Conservation (phyloP, 2,329 filamentous ascomycete genomes). For the Ceratocystis cacaofunesta region DNA sequence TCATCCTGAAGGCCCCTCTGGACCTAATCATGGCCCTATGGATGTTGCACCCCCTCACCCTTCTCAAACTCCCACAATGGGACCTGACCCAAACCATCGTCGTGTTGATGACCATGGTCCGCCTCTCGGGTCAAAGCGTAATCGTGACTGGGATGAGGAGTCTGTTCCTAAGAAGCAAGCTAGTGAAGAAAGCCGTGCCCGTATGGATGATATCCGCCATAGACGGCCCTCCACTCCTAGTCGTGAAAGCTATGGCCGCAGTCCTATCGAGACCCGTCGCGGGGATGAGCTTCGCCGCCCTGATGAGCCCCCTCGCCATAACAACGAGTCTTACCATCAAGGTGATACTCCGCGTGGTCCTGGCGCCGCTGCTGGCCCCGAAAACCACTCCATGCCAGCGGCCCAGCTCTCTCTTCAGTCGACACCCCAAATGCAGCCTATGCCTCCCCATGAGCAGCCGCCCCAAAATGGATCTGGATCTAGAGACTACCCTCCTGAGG, state of each 20-base stretch:
- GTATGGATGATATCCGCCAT: conserved; percentile 69
- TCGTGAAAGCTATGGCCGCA: conserved; percentile 55
- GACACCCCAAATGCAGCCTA: conserved; percentile 38
- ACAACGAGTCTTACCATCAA: conserved; percentile 71
- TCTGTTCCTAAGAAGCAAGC: conserved; percentile 66
- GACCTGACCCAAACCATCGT: conserved; percentile 52
- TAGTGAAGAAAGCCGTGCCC: conserved; percentile 74
- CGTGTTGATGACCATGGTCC: conserved; percentile 55
- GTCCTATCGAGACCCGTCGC: conserved; percentile 57
- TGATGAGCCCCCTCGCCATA: conserved; percentile 49
- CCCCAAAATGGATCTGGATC: conserved; percentile 29
- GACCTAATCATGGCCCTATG: conserved; percentile 39
- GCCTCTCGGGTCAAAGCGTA: conserved; percentile 68
- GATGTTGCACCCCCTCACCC: conserved; percentile 47
- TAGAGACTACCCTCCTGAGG: conserved; percentile 44
- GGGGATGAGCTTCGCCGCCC: conserved; percentile 45
- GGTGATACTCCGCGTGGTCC: conserved; percentile 80
- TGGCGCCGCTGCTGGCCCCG: conserved; percentile 18
- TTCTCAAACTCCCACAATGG: conserved; percentile 27
- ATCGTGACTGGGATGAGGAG: conserved; percentile 87
- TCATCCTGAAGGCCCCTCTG: conserved; percentile 42
- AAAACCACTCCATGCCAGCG: conserved; percentile 38
- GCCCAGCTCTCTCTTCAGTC: conserved; percentile 49
- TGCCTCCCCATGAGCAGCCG: conserved; percentile 35
- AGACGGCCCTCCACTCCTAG: conserved; percentile 65